A percentile compares a stretch with the other conserved stretches of the same genome.
Evolutionary conservation across 2,329 filamentous ascomycete species (phyloP).

Genomic region (Ophiocordyceps sinensis): DNA sequence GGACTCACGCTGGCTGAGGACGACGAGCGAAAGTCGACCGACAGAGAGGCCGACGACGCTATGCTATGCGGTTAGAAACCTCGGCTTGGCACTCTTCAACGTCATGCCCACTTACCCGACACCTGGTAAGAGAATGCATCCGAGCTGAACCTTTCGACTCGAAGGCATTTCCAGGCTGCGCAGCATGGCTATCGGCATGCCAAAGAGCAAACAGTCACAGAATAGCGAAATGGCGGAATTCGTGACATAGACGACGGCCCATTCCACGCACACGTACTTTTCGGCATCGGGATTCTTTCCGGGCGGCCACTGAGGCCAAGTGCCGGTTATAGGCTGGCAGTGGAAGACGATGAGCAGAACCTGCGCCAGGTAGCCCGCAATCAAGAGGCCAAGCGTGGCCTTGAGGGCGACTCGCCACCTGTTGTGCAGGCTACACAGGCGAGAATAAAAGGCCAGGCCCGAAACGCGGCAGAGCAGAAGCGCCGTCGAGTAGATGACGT

Average conservation of each 20-base stretch:
- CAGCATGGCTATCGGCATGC: no score
- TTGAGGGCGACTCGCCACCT: background rate
- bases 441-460: background rate
- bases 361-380: background rate
- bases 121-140: no score
- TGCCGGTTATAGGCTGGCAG: background rate
- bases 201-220: no score
- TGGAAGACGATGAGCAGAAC: background rate
- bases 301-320: background rate
- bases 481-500: background rate
- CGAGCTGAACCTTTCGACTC: no score
- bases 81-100: no score
- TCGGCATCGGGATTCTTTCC: background rate
- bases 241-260: background rate
- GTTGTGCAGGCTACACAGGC: background rate
- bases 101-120: no score
- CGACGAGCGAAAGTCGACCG: no score
- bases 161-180: no score
- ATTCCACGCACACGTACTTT: background rate
- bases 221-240: background rate
- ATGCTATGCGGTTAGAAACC: no score
- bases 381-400: background rate
- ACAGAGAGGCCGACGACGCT: no score
- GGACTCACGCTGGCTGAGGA: no score
- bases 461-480: background rate